Conservation (phyloP, 495 filamentous ascomycete species). For the Aspergillus carlsbadensis region DNA sequence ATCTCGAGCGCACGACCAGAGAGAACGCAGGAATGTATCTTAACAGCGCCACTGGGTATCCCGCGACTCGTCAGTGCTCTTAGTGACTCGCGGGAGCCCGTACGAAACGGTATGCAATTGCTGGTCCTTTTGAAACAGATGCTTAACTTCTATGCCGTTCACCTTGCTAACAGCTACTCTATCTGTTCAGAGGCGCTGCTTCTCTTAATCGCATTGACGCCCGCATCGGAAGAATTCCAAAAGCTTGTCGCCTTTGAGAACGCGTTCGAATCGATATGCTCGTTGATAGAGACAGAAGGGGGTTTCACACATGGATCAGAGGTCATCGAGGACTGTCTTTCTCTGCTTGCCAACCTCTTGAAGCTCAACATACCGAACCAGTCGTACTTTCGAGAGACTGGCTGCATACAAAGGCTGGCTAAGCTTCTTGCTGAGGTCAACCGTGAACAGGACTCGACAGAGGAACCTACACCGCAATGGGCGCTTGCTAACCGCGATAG, state of each 20-base stretch:
- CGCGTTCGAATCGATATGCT: conserved; percentile 84
- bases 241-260: conserved; percentile 95
- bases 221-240: conserved; percentile 76
- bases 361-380: conserved; percentile 89
- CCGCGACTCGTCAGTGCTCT: conserved; percentile 80
- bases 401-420: conserved; percentile 72
- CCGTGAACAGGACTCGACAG: conserved; percentile 47
- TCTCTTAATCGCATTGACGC: conserved; percentile 67
- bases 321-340: conserved; percentile 90
- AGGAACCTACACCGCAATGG: conserved; percentile 68
- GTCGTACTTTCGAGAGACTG: conserved; percentile 89
- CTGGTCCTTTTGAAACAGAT: neutral
- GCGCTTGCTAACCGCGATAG: conserved; percentile 76
- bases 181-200: conserved; percentile 59
- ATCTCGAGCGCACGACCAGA: conserved; percentile 85
- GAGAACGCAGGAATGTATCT: conserved; percentile 92
- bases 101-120: conserved; percentile 71
- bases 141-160: neutral
- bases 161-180: conserved; percentile 15
- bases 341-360: conserved; percentile 87
- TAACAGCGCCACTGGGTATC: conserved; percentile 83
- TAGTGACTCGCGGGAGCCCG: conserved; percentile 82
- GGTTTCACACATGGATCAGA: conserved; percentile 82
- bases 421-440: conserved; percentile 66
- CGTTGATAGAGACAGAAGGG: conserved; percentile 78